Percentiles rank a stretch among this genome's conserved stretches.
phyloP scores from a whole-genome alignment of 179 eudicot species.

The Pouteria campechiana region DNA sequence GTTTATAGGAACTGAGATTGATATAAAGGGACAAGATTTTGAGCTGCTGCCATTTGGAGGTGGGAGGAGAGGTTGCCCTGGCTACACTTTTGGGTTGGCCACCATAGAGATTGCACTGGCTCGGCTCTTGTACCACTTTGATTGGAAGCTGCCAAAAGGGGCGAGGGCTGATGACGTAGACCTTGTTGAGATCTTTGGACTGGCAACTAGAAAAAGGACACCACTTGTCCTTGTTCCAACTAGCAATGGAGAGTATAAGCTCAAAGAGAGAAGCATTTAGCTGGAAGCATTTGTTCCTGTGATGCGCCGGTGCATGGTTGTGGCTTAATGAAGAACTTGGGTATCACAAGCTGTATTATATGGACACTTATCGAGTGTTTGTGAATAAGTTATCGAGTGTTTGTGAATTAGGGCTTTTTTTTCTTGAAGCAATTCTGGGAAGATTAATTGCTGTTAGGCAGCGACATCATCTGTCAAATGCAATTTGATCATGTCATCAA shows the following conservation, averaged over 20 bases:
- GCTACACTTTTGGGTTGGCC: slow-evolving; percentile 32
- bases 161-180: slow-evolving; percentile 26
- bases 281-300: too few relatives aligned
- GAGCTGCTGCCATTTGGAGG: slow-evolving; percentile 50
- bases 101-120: slow-evolving; percentile 40
- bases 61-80: slow-evolving; percentile 52
- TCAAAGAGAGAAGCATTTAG: too few relatives aligned
- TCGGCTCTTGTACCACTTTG: slow-evolving; percentile 32
- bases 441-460: too few relatives aligned
- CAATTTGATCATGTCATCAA: too few relatives aligned
- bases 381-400: too few relatives aligned
- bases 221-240: slow-evolving; percentile 23
- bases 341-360: too few relatives aligned
- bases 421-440: too few relatives aligned
- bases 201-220: slow-evolving; percentile 28
- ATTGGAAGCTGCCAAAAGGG: slow-evolving; percentile 35
- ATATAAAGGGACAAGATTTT: slow-evolving; percentile 39
- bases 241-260: slow-evolving; percentile 3
- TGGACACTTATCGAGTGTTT: too few relatives aligned
- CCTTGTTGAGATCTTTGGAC: slow-evolving; percentile 19
- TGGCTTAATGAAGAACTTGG: too few relatives aligned
- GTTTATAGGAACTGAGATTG: slow-evolving; percentile 22
- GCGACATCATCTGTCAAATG: too few relatives aligned
- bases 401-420: too few relatives aligned
- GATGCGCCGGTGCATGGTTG: too few relatives aligned